phyloP scores from a whole-genome alignment of 139 green algal genomes.

The Eudorina sp. region DNA sequence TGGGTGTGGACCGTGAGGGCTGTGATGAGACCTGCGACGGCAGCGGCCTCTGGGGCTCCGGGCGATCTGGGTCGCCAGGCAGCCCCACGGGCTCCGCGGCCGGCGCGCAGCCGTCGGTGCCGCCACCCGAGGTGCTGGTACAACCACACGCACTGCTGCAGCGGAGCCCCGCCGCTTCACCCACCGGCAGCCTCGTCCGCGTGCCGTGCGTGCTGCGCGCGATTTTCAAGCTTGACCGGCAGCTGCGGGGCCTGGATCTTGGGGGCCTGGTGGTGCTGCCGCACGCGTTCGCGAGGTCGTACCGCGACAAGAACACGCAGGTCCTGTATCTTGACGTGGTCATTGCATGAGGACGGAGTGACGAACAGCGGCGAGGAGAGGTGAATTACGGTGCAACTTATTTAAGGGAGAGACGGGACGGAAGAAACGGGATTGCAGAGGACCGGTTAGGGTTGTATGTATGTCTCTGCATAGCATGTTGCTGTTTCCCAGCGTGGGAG shows the following conservation, averaged over 20 bases:
- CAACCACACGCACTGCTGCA: no score
- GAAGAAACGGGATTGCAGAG: no score
- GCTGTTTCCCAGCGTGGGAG: no score
- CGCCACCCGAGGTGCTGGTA: neutral
- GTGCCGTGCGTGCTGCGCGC: slow-evolving; percentile 41
- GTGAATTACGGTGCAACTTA: neutral
- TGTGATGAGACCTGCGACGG: neutral
- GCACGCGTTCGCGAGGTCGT: slow-evolving; percentile 1
- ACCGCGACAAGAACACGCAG: neutral
- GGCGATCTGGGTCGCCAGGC: neutral
- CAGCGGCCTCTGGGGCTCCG: neutral
- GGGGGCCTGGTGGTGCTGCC: slow-evolving; percentile 42
- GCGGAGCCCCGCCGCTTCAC: neutral
- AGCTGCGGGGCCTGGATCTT: slow-evolving; percentile 40
- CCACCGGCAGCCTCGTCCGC: slow-evolving; percentile 23
- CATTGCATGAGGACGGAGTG: slow-evolving; percentile 21
- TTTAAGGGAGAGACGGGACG: no score
- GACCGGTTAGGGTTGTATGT: no score
- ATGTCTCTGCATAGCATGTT: no score
- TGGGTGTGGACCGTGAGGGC: neutral
- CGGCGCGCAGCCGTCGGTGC: neutral
- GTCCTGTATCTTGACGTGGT: slow-evolving; percentile 35
- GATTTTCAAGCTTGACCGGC: slow-evolving; percentile 37
- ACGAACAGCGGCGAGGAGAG: neutral
- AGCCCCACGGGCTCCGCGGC: no score